These are phyloP conservation scores for Backusella tuberculispora DNA, from an alignment of 192 early-diverging fungal genomes.

Conservation along the genomic window DNA sequence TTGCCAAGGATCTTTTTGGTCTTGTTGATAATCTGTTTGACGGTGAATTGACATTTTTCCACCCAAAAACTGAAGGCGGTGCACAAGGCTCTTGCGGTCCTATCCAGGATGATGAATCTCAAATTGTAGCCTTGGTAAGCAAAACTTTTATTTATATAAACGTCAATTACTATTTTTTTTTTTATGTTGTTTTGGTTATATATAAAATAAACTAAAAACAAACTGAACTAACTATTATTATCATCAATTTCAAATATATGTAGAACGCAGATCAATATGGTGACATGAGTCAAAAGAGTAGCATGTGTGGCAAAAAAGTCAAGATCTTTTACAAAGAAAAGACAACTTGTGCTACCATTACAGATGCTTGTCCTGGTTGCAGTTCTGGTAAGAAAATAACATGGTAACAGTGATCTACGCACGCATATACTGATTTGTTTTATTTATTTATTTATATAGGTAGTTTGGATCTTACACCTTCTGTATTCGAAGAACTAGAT, in stretches of 20 bases:
- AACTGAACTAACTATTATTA: not conserved
- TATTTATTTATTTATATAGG: constrained; percentile 10
- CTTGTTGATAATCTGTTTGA: constrained; percentile 18
- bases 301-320: constrained; percentile 42
- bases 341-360: constrained; percentile 42
- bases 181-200: constrained; percentile 20
- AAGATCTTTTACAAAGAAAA: constrained; percentile 40
- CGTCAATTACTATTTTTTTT: not conserved
- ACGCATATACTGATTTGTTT: constrained; percentile 2
- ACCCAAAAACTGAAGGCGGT: constrained; percentile 34
- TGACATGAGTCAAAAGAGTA: constrained; percentile 34
- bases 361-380: constrained; percentile 53
- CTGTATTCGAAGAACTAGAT: constrained; percentile 17
- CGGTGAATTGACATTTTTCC: constrained; percentile 50
- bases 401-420: not conserved
- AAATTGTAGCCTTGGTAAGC: constrained; percentile 32
- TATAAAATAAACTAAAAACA: not conserved
- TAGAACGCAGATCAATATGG: constrained; percentile 49
- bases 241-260: constrained; percentile 16
- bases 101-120: constrained; percentile 13
- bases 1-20: not conserved
- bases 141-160: not conserved
- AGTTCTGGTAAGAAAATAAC: constrained; percentile 6
- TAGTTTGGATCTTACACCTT: constrained; percentile 28
- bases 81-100: constrained; percentile 36